These are phyloP conservation scores for Achaetomiella virescens DNA, from an alignment of 495 filamentous ascomycete genomes.

Conservation along the genomic window DNA sequence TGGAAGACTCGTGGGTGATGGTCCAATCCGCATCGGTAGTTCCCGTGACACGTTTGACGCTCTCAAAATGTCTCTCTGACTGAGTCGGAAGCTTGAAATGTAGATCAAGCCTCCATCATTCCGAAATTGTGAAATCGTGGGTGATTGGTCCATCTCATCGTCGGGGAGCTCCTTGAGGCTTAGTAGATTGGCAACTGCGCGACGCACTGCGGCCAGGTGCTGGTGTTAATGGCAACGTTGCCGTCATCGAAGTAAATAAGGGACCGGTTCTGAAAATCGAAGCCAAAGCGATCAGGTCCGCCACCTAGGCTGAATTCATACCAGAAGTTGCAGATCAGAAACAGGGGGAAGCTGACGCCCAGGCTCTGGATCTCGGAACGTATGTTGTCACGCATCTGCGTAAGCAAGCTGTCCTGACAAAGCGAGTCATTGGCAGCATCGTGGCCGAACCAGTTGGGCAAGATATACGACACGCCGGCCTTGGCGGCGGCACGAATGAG, in stretches of 20 bases:
- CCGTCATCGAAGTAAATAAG: constrained; percentile 31
- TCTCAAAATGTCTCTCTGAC: constrained; percentile 44
- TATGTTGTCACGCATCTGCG: constrained; percentile 1
- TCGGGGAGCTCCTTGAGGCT: constrained; percentile 30
- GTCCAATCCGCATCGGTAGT: constrained; percentile 51
- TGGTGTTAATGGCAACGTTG: constrained; percentile 24
- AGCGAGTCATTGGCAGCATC: constrained; percentile 24
- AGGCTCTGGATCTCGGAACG: constrained; percentile 34
- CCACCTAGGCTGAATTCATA: constrained; percentile 40
- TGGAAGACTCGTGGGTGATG: constrained; percentile 37
- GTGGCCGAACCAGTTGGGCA: constrained; percentile 27
- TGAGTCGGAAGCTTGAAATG: constrained; percentile 38
- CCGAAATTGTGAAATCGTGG: constrained; percentile 2
- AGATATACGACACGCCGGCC: background rate
- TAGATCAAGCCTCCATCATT: constrained; percentile 34
- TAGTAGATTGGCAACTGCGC: constrained; percentile 35
- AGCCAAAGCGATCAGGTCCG: constrained; percentile 23
- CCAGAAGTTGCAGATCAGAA: constrained; percentile 43
- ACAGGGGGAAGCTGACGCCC: constrained; percentile 20
- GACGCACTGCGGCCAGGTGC: constrained; percentile 38
- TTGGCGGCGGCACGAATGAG: background rate
- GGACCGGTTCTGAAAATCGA: constrained; percentile 26
- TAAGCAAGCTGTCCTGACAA: background rate
- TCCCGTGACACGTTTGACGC: constrained; percentile 46
- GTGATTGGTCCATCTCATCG: constrained; percentile 35